Evolutionary conservation across 495 filamentous ascomycete genomes (phyloP).

Genomic region (Neurospora tetrasperma): DNA sequence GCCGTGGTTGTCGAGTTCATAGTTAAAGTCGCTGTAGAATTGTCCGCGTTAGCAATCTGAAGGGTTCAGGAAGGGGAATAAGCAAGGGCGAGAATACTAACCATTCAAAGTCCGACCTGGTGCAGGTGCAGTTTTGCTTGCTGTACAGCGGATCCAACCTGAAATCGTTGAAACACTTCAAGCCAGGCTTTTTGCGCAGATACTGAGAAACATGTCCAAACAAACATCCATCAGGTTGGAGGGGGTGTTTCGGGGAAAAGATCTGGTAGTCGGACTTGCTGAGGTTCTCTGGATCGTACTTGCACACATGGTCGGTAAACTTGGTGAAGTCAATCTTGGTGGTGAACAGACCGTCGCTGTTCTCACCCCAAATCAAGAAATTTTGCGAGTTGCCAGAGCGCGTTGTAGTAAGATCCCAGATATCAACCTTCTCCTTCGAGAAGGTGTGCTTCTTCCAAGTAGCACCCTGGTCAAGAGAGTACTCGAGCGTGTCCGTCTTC

Average conservation of each 20-base stretch:
- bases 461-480: conserved; percentile 68
- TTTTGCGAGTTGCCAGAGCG: conserved; percentile 81
- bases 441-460: conserved; percentile 71
- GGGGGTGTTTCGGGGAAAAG: conserved; percentile 75
- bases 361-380: conserved; percentile 78
- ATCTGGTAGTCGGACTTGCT: conserved; percentile 61
- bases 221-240: conserved; percentile 65
- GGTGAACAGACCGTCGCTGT: conserved; percentile 46
- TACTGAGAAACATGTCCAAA: conserved; percentile 90
- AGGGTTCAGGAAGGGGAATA: neutral
- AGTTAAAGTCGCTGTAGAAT: conserved; percentile 78
- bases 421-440: conserved; percentile 51
- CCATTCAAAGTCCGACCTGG: conserved; percentile 87
- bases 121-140: conserved; percentile 68
- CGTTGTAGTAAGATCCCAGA: conserved; percentile 74
- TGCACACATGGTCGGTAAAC: conserved; percentile 58
- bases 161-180: conserved; percentile 68
- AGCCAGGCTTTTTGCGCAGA: conserved; percentile 67
- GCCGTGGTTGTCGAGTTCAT: conserved; percentile 60
- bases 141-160: conserved; percentile 57
- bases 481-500: conserved; percentile 60
- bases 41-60: neutral
- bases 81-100: conserved; percentile 31
- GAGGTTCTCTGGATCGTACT: conserved; percentile 51
- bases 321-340: conserved; percentile 83